phyloP scores from a whole-genome alignment of 495 filamentous ascomycete genomes.

The Talaromyces wortmannii region DNA sequence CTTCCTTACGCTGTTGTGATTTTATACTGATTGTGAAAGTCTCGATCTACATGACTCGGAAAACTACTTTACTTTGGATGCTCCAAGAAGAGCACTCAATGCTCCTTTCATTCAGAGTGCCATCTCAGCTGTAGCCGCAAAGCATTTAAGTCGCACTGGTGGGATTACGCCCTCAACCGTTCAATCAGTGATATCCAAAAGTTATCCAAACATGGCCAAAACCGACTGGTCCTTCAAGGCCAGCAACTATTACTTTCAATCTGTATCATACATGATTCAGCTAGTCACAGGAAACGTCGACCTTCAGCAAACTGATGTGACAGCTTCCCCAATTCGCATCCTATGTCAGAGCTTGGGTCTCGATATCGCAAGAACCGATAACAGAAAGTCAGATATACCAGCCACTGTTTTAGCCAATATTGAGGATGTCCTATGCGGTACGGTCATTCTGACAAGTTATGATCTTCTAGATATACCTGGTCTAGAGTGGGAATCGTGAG shows the following conservation, averaged over 20 bases:
- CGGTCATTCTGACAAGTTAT: constrained; percentile 22
- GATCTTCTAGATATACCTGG: constrained; percentile 26
- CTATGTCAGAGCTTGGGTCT: not conserved
- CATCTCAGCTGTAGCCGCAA: constrained; percentile 31
- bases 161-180: constrained; percentile 16
- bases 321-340: not conserved
- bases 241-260: constrained; percentile 31
- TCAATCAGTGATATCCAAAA: constrained; percentile 27
- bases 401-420: constrained; percentile 3
- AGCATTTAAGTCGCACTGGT: constrained; percentile 33
- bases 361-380: not conserved
- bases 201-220: constrained; percentile 27
- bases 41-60: constrained; percentile 30
- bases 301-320: not conserved
- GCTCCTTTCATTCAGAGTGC: constrained; percentile 24
- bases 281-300: not conserved
- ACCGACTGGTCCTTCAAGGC: constrained; percentile 38
- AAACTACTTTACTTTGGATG: constrained; percentile 31
- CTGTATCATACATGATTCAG: not conserved
- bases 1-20: not conserved
- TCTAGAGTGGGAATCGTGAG: constrained; percentile 32
- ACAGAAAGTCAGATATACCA: not conserved
- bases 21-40: constrained; percentile 15
- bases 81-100: constrained; percentile 30
- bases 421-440: constrained; percentile 26